Base-by-base conservation (phyloP, 106 monocot species). In the Apostasia shenzhenica region DNA sequence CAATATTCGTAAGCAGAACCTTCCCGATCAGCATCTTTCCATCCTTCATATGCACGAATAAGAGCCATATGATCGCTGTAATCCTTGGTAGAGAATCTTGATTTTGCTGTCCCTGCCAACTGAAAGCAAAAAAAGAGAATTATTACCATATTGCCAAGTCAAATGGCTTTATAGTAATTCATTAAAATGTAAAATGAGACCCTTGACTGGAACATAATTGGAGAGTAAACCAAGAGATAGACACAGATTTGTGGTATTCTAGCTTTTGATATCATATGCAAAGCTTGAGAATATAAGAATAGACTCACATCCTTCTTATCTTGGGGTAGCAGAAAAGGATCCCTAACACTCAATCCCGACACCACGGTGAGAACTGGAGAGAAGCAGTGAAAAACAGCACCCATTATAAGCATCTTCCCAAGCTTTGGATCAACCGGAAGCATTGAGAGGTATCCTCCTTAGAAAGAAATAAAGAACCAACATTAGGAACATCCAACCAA, bases 1-100 rank as follows among this genome's bases (percentile, higher is more conserved):
- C 99, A 99, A 41, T 87, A 99, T 72, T 99, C 97, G 48, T 99
- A 99, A 67, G 81, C 78, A 49, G 99, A 93, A 43, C 99, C 99
- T 87, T 99, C 99, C 74, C 93, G 84, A 3, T 99, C 99, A 63
- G 99, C 92, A 76, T 90, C 79, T 80, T 99, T 99, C 93, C 90
- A 99, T 70, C 99, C 99, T 68, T 99, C 99, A 46, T 87, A 99
- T 62, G 99, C 99, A 69, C 99, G 90, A 4, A 99, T 90, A 68
- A 99, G 87, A 56, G 99, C 93, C 99, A 99, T 99, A 70, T 99
- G 99, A 73, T 99, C 99, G 73, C 99, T 99, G 64, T 99, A 99
- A 73, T 99, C 99, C 75, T 99, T 99, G 8, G 99, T 83, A 70
- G 99, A 90, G 64, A 99, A 99, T 78, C 93, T 90, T 73, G 93